Evolutionary conservation across 306 rosid species (phyloP), one percentile per base, ranked within the genome.

Genomic region (Cucurbita pepo): DNA sequence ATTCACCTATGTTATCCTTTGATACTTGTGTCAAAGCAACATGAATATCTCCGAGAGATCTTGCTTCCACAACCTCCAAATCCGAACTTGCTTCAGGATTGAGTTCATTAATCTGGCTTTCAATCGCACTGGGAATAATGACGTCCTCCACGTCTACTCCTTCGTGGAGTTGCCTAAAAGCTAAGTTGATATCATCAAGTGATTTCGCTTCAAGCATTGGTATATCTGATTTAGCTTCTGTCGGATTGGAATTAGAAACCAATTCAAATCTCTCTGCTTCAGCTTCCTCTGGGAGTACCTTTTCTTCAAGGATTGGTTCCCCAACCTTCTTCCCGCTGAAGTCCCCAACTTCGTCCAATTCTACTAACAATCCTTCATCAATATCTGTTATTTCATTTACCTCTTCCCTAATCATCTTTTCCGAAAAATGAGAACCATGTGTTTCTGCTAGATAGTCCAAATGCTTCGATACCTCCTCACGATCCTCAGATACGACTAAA

Each of bases 321-420:
- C 86, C 77, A 65, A 74, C 72, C 9, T 82, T 87, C 67, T 77
- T 76, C 58, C 84, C 78, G 52, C 85, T 79, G 85, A 88, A 89
- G 81, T 91, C 96, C 47, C 97, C 99, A 77, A 91, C 95, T 50
- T 91, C 76, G 77, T 94, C 97, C 81, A 94, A 77, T 63, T 94
- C 97, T 37, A 74, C 82, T 83, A 91, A 80, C 76, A 94, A 71
- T 58, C 48, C 92, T 78, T 87, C 92, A 16, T 94, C 90, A 65
- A 91, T 83, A 73, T 89, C 96, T 78, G 85, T 84, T 64, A 83
- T 53, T 47, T 85, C 88, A 71, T 85, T 86, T 18, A 76, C 72
- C 69, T 86, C 92, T 72, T 79, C 86, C 11, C 60, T 80, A 75
- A 55, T 45, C 76, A 22, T 77, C 59, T 83, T 86, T 56, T 81